A percentile compares a stretch with the other conserved stretches of the same genome.
Evolutionary conservation across 208 protist genomes (phyloP).

Genomic region (Leptomonas seymouri): DNA sequence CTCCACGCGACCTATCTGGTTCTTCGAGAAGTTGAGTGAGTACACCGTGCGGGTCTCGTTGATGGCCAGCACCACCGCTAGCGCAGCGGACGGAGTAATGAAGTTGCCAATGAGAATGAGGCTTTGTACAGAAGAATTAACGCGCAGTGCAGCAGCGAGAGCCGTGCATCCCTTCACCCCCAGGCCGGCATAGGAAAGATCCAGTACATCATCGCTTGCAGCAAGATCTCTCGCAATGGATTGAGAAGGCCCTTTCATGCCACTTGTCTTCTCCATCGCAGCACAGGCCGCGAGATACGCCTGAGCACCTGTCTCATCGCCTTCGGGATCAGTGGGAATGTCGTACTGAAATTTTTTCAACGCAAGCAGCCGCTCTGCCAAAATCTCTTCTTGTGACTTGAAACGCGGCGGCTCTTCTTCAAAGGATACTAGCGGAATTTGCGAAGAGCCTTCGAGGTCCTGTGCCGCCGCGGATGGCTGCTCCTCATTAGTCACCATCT

Average conservation of each 20-base stretch:
- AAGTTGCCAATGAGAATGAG: slow-evolving; percentile 81
- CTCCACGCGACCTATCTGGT: slow-evolving; percentile 66
- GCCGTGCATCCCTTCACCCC: slow-evolving; percentile 72
- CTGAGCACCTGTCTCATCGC: slow-evolving; percentile 64
- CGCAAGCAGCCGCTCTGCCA: slow-evolving; percentile 59
- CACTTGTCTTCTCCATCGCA: slow-evolving; percentile 49
- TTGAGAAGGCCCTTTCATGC: slow-evolving; percentile 79
- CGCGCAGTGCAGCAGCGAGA: slow-evolving; percentile 69
- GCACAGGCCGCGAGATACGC: slow-evolving; percentile 69
- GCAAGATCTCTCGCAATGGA: slow-evolving; percentile 64
- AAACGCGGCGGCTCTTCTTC: slow-evolving; percentile 57
- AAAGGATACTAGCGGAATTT: slow-evolving; percentile 50
- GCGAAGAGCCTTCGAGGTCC: slow-evolving; percentile 24
- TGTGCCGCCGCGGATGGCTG: background rate
- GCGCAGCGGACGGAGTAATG: slow-evolving; percentile 67
- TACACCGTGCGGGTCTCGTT: slow-evolving; percentile 58
- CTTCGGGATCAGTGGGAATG: slow-evolving; percentile 55
- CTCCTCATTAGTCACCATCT: slow-evolving; percentile 4
- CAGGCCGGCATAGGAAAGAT: slow-evolving; percentile 76
- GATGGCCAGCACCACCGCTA: slow-evolving; percentile 70
- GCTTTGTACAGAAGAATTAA: slow-evolving; percentile 62
- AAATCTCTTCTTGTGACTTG: slow-evolving; percentile 72
- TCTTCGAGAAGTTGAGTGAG: slow-evolving; percentile 75
- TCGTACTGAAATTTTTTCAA: slow-evolving; percentile 63
- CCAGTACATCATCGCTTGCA: slow-evolving; percentile 56